Evolutionary conservation across 805 yeast species (phyloP), one percentile per base, ranked within the genome.

Genomic region (Starmerella floris): DNA sequence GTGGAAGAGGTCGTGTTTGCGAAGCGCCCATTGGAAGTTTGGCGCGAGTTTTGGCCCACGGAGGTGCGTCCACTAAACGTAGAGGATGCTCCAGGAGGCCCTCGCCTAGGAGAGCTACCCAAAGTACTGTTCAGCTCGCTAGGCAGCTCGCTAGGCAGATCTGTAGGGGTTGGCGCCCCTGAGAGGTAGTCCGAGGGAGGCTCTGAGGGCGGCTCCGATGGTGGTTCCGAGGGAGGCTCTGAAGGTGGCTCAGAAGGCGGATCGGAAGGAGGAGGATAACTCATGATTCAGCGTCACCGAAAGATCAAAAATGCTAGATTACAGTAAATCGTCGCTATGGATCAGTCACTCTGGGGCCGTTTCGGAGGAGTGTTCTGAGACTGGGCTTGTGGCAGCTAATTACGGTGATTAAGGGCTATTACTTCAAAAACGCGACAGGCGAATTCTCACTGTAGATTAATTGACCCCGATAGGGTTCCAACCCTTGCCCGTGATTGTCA

Each of bases 111-210:
- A 19, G 47, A 40, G 35, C 50, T 46, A 30, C 41, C 48, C 26
- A 48, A 30, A 15, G 51, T 48, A 41, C 50, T 45, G 42, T 41
- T 50, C 22, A 48, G 43, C 25, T 48, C 51, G 32, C 37, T 38
- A 2, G 44, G 47, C 21, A 43, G 45, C 25, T 48, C 51, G 27
- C 48, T 42, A 17, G 50, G 48, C 15, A 46, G 40, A 20, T 41
- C 44, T 2, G 19, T 28, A 9, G 45, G 45, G 21, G 41, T 31
- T 9, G 33, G 27, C 15, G 31, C 40, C 19, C 31, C 41, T 16
- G 39, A 30, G 13, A 36, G 41, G 19, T 23, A 36, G 17, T 41
- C 45, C 21, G 42, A 35, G 16, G 41, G 41, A 32, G 30, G 35
- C 30, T 42, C 44, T 17, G 39, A 35, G 17, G 45, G 49, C 13